Conservation (phyloP, 202 grass and related monocot species). For the Hordeum pubiflorum region DNA sequence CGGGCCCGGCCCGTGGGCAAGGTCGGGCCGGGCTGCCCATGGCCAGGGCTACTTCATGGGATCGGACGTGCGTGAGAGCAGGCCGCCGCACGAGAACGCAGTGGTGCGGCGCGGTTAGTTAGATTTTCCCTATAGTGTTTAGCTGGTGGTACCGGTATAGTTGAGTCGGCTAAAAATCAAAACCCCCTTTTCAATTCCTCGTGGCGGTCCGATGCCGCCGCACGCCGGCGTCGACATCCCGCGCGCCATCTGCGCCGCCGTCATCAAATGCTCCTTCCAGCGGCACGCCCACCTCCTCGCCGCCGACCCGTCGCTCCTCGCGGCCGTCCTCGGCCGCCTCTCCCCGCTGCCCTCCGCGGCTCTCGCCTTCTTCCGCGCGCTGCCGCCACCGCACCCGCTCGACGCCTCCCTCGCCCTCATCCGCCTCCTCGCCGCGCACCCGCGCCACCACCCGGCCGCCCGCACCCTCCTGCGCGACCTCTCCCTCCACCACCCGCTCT, state of each 20-base stretch:
- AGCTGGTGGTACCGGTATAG: too few relatives aligned
- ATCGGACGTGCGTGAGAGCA: too few relatives aligned
- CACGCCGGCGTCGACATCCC: conserved; percentile 15
- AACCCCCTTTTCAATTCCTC: neutral
- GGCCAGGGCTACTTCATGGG: too few relatives aligned
- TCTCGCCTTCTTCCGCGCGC: conserved; percentile 37
- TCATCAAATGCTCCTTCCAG: conserved; percentile 23
- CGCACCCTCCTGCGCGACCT: conserved; percentile 51
- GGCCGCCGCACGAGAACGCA: too few relatives aligned
- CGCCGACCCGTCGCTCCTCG: conserved; percentile 15
- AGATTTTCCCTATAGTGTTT: too few relatives aligned
- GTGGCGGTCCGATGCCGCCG: neutral
- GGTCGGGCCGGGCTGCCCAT: too few relatives aligned
- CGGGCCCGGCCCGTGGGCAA: too few relatives aligned
- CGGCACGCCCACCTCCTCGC: conserved; percentile 3
- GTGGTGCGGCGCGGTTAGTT: too few relatives aligned
- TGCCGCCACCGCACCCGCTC: conserved; percentile 49
- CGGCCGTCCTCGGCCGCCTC: conserved; percentile 17
- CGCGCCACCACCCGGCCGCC: conserved; percentile 26
- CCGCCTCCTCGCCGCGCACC: conserved; percentile 50
- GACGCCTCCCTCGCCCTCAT: conserved; percentile 66
- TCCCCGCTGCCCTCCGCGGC: conserved; percentile 31
- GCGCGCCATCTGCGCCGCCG: conserved; percentile 21
- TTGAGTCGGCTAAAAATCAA: neutral
- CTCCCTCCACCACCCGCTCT: conserved; percentile 48